phyloP scores from a whole-genome alignment of 352 stramenopile genomes.

The Globisporangium canariense region DNA sequence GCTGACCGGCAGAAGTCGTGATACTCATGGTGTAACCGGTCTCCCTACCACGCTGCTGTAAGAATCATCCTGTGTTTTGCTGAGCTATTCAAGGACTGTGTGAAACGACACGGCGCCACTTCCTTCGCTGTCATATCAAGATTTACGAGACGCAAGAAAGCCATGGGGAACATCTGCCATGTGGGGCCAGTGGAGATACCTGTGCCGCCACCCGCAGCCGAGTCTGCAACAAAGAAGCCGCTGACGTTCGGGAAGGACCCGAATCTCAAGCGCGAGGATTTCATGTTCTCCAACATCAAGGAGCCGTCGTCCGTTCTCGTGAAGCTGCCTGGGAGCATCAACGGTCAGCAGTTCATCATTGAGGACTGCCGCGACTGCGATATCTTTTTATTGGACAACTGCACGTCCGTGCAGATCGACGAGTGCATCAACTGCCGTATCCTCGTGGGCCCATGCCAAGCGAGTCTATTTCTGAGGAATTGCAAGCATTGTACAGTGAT shows the following conservation, averaged over 20 bases:
- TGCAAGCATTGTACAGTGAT: slow-evolving; percentile 62
- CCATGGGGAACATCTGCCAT: slow-evolving; percentile 67
- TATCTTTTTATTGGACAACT: slow-evolving; percentile 77
- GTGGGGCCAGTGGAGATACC: slow-evolving; percentile 22
- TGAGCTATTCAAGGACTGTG: neutral
- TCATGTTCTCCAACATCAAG: slow-evolving; percentile 50
- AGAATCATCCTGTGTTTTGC: neutral
- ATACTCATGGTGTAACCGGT: no score
- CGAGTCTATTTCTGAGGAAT: slow-evolving; percentile 70
- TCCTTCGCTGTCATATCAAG: neutral
- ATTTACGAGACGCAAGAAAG: neutral
- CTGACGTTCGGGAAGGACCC: slow-evolving; percentile 59
- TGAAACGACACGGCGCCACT: neutral
- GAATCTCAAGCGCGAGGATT: slow-evolving; percentile 67
- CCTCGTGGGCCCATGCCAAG: slow-evolving; percentile 61
- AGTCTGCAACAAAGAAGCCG: slow-evolving; percentile 13
- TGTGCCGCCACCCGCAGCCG: neutral
- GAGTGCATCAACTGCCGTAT: slow-evolving; percentile 67
- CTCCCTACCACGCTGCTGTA: neutral
- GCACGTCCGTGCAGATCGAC: slow-evolving; percentile 76
- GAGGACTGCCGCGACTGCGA: slow-evolving; percentile 70
- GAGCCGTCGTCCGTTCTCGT: slow-evolving; percentile 32
- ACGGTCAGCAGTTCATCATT: slow-evolving; percentile 79
- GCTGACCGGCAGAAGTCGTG: neutral
- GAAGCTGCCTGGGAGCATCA: slow-evolving; percentile 60